Conservation (phyloP, 2,329 filamentous ascomycete genomes). For the Epichloe scottii region DNA sequence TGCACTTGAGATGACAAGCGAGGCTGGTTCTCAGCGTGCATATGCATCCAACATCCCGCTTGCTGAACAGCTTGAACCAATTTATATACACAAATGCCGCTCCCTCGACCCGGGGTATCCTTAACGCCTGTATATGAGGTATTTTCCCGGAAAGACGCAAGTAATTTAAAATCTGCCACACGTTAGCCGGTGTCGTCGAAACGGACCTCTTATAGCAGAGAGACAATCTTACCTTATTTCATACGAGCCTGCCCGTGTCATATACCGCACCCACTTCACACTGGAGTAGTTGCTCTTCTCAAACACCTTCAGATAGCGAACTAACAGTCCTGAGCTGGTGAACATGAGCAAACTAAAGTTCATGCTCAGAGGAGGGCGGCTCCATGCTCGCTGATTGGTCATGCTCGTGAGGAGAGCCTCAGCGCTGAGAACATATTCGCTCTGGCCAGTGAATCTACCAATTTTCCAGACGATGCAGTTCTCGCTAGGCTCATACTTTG, state of each 20-base stretch:
- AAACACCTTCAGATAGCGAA: conserved; percentile 95
- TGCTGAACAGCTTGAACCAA: not conserved
- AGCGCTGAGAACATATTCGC: conserved; percentile 86
- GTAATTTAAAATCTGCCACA: conserved; percentile 20
- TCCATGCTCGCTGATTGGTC: conserved; percentile 98
- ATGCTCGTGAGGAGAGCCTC: conserved; percentile 90
- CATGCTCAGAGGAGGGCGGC: conserved; percentile 78
- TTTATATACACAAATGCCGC: conserved; percentile 1
- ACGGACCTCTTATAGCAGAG: not conserved
- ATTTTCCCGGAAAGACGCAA: not conserved
- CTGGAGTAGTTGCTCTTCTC: conserved; percentile 98
- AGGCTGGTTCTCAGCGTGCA: not conserved
- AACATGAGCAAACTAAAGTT: conserved; percentile 97
- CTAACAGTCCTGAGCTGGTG: conserved; percentile 82
- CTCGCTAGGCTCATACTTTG: conserved; percentile 95
- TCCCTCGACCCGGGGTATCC: not conserved
- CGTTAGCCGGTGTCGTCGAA: conserved; percentile 8
- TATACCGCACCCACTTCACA: conserved; percentile 98
- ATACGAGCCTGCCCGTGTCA: conserved; percentile 95
- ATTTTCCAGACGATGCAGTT: conserved; percentile 99
- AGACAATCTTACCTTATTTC: conserved; percentile 61
- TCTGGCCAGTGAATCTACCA: conserved; percentile 93
- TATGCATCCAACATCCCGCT: not conserved
- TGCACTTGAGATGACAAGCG: not conserved
- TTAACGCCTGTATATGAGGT: conserved; percentile 1